A percentile compares a stretch with the other conserved stretches of the same genome.
phyloP scores from a whole-genome alignment of 2,329 filamentous ascomycete species.

The Dissoconium aciculare region DNA sequence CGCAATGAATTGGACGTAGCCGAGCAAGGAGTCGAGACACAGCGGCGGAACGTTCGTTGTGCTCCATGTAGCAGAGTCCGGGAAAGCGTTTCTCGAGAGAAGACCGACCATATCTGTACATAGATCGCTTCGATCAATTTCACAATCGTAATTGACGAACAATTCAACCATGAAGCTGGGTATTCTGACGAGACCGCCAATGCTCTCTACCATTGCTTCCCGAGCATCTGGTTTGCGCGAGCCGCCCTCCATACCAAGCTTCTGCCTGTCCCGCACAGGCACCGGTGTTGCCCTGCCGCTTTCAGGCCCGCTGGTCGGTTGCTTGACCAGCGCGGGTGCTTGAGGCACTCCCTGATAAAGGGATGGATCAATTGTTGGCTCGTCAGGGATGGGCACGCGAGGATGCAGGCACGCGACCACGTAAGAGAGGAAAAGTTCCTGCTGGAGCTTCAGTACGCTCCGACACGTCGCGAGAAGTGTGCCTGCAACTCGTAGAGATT shows the following conservation, averaged over 20 bases:
- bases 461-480: constrained; percentile 84
- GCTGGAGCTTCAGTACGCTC: constrained; percentile 81
- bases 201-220: constrained; percentile 95
- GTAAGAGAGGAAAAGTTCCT: constrained; percentile 91
- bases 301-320: constrained; percentile 44
- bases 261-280: constrained; percentile 80
- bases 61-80: constrained; percentile 96
- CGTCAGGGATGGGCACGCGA: constrained; percentile 81
- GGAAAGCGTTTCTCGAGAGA: constrained; percentile 83
- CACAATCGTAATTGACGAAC: constrained; percentile 96
- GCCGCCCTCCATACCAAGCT: constrained; percentile 81
- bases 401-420: constrained; percentile 87
- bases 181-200: constrained; percentile 81
- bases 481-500: constrained; percentile 80
- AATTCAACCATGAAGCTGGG: constrained; percentile 89
- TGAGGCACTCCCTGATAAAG: constrained; percentile 90
- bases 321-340: constrained; percentile 73
- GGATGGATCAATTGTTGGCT: constrained; percentile 76
- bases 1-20: constrained; percentile 82
- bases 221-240: constrained; percentile 84
- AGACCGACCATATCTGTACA: constrained; percentile 93
- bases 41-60: constrained; percentile 94
- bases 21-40: constrained; percentile 79
- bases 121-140: constrained; percentile 76
- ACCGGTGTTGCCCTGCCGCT: constrained; percentile 85